Conservation (phyloP, 306 rosid species). For the Pterocarpus macrocarpus region DNA sequence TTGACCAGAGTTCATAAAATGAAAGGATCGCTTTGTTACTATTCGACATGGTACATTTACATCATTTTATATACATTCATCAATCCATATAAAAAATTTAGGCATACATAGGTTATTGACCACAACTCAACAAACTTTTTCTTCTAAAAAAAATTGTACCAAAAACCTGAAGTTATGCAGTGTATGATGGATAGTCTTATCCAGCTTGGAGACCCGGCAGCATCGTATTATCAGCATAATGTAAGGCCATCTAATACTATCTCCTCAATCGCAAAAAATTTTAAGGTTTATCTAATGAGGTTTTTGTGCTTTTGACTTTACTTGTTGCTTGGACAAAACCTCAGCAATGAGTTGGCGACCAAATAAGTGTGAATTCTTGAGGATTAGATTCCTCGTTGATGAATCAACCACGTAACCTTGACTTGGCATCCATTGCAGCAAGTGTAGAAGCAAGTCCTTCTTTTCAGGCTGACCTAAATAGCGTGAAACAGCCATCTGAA, state of each 20-base stretch:
- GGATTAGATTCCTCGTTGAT: conserved; percentile 79
- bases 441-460: conserved; percentile 84
- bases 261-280: neutral
- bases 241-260: neutral
- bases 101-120: conserved; percentile 13
- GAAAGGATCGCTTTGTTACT: neutral
- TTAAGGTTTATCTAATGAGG: conserved; percentile 6
- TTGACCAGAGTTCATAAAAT: conserved; percentile 4
- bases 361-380: conserved; percentile 80
- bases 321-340: conserved; percentile 78
- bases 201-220: neutral
- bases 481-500: conserved; percentile 75
- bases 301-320: conserved; percentile 49
- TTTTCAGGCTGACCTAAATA: conserved; percentile 77
- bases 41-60: conserved; percentile 23
- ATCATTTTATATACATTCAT: conserved; percentile 37
- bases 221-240: conserved; percentile 18
- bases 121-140: neutral
- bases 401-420: conserved; percentile 83
- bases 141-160: too few species aligned
- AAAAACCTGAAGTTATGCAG: conserved; percentile 10
- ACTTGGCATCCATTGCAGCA: conserved; percentile 90
- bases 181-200: neutral
- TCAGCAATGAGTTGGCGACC: conserved; percentile 89
- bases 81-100: conserved; percentile 5